Evolutionary conservation across 129 eudicot genomes (phyloP).

Genomic region (Apium graveolens): DNA sequence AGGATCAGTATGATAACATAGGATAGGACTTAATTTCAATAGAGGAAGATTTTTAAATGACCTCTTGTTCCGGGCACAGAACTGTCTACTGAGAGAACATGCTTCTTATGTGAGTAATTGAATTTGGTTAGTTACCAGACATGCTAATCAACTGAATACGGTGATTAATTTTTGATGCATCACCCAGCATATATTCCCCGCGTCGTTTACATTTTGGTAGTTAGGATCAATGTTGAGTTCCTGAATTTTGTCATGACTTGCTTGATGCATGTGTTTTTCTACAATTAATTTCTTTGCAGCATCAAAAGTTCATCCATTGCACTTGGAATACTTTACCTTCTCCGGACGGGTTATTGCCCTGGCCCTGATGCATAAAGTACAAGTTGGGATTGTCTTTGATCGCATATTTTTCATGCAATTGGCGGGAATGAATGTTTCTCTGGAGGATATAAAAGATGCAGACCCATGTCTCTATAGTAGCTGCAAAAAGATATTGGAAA

Average conservation of each 20-base stretch:
- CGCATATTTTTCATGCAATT: slow-evolving; percentile 47
- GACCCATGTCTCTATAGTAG: slow-evolving; percentile 46
- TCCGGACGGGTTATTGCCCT: slow-evolving; percentile 52
- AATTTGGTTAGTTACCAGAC: background rate
- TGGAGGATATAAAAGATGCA: slow-evolving; percentile 51
- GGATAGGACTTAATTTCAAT: background rate
- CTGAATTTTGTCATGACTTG: background rate
- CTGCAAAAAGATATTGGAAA: slow-evolving; percentile 48
- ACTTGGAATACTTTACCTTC: slow-evolving; percentile 42
- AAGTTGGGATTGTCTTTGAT: slow-evolving; percentile 51
- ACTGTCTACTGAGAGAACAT: background rate
- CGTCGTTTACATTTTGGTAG: background rate
- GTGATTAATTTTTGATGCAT: background rate
- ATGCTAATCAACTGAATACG: background rate
- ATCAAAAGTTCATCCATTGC: slow-evolving; percentile 46
- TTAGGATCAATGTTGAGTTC: background rate
- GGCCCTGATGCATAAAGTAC: slow-evolving; percentile 56
- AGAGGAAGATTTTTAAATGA: background rate
- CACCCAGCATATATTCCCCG: background rate
- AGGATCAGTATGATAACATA: background rate
- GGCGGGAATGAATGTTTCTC: slow-evolving; percentile 27
- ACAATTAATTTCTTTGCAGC: slow-evolving; percentile 28
- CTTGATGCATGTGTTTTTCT: slow-evolving; percentile 6
- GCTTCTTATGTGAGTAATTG: background rate
- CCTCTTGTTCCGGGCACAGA: background rate